Conservation (phyloP, 139 green algal genomes). For the Tetradesmus obliquus region DNA sequence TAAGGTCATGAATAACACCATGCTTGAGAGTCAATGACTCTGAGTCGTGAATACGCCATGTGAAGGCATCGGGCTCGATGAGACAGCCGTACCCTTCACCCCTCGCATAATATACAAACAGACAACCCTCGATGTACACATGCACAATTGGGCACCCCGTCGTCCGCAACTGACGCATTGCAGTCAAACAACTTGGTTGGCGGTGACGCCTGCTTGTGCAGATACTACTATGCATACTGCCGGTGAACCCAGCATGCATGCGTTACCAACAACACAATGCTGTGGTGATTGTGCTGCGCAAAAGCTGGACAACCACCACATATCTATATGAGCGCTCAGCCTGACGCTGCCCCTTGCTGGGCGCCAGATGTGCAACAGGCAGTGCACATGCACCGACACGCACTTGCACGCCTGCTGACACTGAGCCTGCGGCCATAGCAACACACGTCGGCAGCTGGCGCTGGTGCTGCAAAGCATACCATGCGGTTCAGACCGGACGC, state of each 20-base stretch:
- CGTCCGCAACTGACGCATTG: not conserved
- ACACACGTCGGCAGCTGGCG: too few species aligned
- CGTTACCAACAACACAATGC: not conserved
- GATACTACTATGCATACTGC: not conserved
- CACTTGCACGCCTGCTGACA: too few species aligned
- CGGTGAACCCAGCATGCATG: not conserved
- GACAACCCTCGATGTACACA: not conserved
- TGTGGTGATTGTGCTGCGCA: not conserved
- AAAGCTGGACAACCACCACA: not conserved
- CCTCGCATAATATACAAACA: not conserved
- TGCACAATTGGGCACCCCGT: not conserved
- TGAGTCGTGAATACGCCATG: not conserved
- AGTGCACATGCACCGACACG: too few species aligned
- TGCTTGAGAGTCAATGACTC: too few species aligned
- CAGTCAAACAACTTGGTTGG: not conserved
- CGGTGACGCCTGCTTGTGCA: not conserved
- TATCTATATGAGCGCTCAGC: not conserved
- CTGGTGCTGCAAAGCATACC: too few species aligned
- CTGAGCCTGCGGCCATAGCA: too few species aligned
- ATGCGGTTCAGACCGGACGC: too few species aligned
- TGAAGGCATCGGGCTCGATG: not conserved
- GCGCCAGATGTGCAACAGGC: too few species aligned
- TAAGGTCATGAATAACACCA: not conserved
- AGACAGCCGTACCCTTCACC: not conserved
- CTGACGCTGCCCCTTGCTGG: too few species aligned